Evolutionary conservation across 371 early-diverging fungal genomes (phyloP).

Genomic region (Dichotomocladium elegans): DNA sequence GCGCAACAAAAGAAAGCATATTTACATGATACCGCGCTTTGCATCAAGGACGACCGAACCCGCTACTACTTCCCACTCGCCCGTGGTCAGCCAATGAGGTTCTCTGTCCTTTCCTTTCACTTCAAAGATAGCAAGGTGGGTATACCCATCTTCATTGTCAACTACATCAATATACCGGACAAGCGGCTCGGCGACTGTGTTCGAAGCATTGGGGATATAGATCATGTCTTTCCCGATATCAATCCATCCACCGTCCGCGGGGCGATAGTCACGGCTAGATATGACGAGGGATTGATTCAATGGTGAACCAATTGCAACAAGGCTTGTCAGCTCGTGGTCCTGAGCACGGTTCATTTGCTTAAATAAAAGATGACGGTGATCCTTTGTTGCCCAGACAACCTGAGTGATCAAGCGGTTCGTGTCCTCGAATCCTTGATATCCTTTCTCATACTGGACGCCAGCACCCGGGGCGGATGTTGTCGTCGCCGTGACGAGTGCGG

Average conservation of each 20-base stretch:
- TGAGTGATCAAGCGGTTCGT: slow-evolving; percentile 78
- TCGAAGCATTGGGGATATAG: slow-evolving; percentile 36
- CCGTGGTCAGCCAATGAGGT: slow-evolving; percentile 72
- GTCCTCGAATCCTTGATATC: slow-evolving; percentile 42
- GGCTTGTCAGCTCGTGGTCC: slow-evolving; percentile 70
- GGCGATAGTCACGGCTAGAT: slow-evolving; percentile 54
- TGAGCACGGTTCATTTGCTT: slow-evolving; percentile 91
- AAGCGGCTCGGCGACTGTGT: slow-evolving; percentile 12
- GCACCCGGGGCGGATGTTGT: slow-evolving; percentile 17
- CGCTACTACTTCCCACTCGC: slow-evolving; percentile 80
- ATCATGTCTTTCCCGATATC: slow-evolving; percentile 53
- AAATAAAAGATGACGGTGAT: slow-evolving; percentile 64
- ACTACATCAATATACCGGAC: slow-evolving; percentile 78
- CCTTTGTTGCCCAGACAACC: slow-evolving; percentile 75
- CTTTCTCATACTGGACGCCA: slow-evolving; percentile 4
- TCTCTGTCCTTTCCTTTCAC: slow-evolving; percentile 40
- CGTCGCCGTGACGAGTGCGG: slow-evolving; percentile 30
- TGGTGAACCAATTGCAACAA: slow-evolving; percentile 32
- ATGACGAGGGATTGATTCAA: slow-evolving; percentile 19
- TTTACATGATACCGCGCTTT: slow-evolving; percentile 55
- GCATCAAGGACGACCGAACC: slow-evolving; percentile 59
- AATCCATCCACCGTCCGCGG: slow-evolving; percentile 71
- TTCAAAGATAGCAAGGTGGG: slow-evolving; percentile 79
- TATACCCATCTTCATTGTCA: slow-evolving; percentile 69
- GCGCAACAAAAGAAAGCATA: background rate